Evolutionary conservation across 495 filamentous ascomycete genomes (phyloP).

Genomic region (Penicillium crystallinum): DNA sequence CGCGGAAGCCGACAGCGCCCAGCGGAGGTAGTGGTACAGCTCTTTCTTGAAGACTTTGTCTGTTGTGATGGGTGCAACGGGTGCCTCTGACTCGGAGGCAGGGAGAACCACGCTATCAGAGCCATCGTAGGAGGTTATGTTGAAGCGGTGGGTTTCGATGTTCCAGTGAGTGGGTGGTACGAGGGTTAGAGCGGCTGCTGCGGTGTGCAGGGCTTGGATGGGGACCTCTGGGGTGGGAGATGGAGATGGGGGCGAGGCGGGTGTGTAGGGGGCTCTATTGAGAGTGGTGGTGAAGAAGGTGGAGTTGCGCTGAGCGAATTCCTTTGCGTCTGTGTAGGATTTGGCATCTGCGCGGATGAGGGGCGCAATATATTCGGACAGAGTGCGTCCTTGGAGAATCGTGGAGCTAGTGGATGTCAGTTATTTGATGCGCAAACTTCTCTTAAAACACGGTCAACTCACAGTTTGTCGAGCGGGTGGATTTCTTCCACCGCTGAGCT

Average conservation of each 20-base stretch:
- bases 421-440: neutral
- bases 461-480: slow-evolving; percentile 26
- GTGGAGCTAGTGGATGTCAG: slow-evolving; percentile 18
- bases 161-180: slow-evolving; percentile 36
- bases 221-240: slow-evolving; percentile 19
- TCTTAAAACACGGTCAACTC: slow-evolving; percentile 6
- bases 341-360: slow-evolving; percentile 57
- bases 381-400: slow-evolving; percentile 27
- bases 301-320: slow-evolving; percentile 53
- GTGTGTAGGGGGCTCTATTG: slow-evolving; percentile 28
- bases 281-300: slow-evolving; percentile 59
- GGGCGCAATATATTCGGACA: slow-evolving; percentile 36
- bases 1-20: slow-evolving; percentile 55
- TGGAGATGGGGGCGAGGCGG: slow-evolving; percentile 6
- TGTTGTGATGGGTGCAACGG: slow-evolving; percentile 8
- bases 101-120: slow-evolving; percentile 13
- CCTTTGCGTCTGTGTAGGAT: slow-evolving; percentile 53
- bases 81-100: neutral
- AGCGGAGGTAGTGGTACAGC: slow-evolving; percentile 57
- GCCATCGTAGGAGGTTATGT: slow-evolving; percentile 38
- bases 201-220: slow-evolving; percentile 35
- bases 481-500: slow-evolving; percentile 28
- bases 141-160: slow-evolving; percentile 31
- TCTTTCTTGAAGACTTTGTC: slow-evolving; percentile 40
- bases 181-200: slow-evolving; percentile 34